Evolutionary conservation across 2,329 filamentous ascomycete genomes (phyloP).

Genomic region (Botrytis deweyae): DNA sequence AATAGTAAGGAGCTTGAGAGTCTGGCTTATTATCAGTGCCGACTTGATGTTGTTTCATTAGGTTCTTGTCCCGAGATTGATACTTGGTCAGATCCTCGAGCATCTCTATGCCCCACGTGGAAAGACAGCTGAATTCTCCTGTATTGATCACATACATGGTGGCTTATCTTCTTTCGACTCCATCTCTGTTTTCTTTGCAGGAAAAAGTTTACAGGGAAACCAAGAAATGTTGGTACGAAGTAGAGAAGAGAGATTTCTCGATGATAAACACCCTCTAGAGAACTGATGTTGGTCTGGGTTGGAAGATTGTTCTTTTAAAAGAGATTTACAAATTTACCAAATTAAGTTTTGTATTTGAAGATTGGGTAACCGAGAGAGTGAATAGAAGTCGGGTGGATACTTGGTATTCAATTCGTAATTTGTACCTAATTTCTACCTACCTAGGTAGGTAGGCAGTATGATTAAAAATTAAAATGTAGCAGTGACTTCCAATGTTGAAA

Average conservation of each 20-base stretch:
- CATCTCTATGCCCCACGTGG: not conserved
- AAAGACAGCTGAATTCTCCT: not conserved
- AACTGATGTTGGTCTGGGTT: not conserved
- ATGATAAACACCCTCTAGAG: not conserved
- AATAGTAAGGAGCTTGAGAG: not conserved
- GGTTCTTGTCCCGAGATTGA: not conserved
- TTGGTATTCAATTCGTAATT: not conserved
- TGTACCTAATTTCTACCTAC: not conserved
- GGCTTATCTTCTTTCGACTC: not conserved
- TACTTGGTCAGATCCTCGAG: not conserved
- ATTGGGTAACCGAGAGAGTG: not conserved
- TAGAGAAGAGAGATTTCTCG: not conserved
- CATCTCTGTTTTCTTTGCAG: not conserved
- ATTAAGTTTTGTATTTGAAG: not conserved
- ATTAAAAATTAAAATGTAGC: not conserved
- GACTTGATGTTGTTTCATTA: not conserved
- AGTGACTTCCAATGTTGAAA: not conserved
- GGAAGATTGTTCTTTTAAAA: not conserved
- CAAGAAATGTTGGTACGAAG: not conserved
- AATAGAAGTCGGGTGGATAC: conserved; percentile 4
- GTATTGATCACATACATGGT: not conserved
- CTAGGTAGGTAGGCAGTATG: not conserved
- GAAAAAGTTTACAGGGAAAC: not conserved
- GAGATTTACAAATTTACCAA: not conserved
- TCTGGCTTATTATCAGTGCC: not conserved